Evolutionary conservation across 306 rosid species (phyloP), one percentile per base, ranked within the genome.

Genomic region (Leucaena leucocephala): DNA sequence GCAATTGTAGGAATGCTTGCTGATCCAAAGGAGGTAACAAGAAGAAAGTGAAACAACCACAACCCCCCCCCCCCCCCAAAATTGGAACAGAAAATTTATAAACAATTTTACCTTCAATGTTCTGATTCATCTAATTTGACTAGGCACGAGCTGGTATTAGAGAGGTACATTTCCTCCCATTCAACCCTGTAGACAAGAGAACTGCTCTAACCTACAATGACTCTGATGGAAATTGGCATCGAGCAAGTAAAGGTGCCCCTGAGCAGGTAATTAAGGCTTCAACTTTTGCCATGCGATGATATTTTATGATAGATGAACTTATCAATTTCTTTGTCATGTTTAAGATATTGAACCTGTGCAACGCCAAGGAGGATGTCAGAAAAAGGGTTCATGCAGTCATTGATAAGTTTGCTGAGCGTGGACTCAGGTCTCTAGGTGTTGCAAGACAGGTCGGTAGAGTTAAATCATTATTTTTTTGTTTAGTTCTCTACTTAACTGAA

Each of bases 1-100:
- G 98, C 98, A 59, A 96, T 96, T 73, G 99, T 96, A 75, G 98
- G 98, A 68, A 96, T 91, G 98, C 96, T 96, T 79, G 98, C 98
- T 50, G 99, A 96, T 79, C 99, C 99, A 67, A 93, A 90, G 85
- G 98, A 93, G 97, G 99, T 93, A 9, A 58, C 71, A 74, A 75
- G 34, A 12, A 27, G 17, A 19, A 27, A 43, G 27, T 14, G 54
- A 1, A 4, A 14, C 7, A 5, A 21, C 27, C 27, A 27, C 27
- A 27, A 27, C 27, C 27, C 17, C 17, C 12, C 16, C 14, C 52
- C 17, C 40, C 5, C 36, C 4, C 16, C 9, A 11, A 65, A 63
- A 46, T 76, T 49, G 61, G 43, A 38, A 27, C 52, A 10, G 54
- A 58, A 74, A 45, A 8, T 42, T 43, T 55, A 39, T 42, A 6